Evolutionary conservation across 768 basidiomycete species (phyloP).

Genomic region (Tricholoma terreum): DNA sequence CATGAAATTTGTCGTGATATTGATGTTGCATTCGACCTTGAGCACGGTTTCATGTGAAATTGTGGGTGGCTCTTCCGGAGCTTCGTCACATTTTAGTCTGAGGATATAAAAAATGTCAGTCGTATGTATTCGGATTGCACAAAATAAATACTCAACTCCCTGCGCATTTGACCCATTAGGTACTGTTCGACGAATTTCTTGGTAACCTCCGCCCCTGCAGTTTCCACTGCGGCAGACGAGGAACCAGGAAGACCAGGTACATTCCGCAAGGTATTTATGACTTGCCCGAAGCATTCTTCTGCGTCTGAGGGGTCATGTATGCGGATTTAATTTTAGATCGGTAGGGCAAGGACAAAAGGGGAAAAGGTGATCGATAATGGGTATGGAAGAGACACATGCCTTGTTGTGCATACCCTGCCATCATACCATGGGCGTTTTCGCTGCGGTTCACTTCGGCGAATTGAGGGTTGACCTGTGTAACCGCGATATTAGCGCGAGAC

Average conservation of each 20-base stretch:
- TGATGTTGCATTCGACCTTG: constrained; percentile 93
- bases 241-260: constrained; percentile 46
- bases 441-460: constrained; percentile 71
- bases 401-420: constrained; percentile 76
- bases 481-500: neutral
- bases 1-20: constrained; percentile 84
- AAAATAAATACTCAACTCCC: constrained; percentile 45
- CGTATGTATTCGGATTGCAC: neutral
- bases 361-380: neutral
- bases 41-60: constrained; percentile 68
- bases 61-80: constrained; percentile 71
- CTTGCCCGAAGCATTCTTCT: constrained; percentile 83
- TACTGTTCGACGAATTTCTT: constrained; percentile 77
- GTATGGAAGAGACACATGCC: constrained; percentile 24
- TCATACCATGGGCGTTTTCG: constrained; percentile 33
- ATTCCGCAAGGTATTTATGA: constrained; percentile 70
- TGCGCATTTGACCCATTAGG: constrained; percentile 73
- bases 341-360: constrained; percentile 22
- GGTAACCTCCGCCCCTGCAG: constrained; percentile 24
- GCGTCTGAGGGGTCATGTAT: constrained; percentile 54
- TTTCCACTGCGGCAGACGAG: constrained; percentile 15
- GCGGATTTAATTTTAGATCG: neutral
- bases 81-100: constrained; percentile 81
- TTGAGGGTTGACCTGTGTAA: constrained; percentile 71
- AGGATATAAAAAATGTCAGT: neutral